Percentiles rank a stretch among this genome's conserved stretches.
Conservation (phyloP, 345 rosid species). For the Aurinia saxatilis region DNA sequence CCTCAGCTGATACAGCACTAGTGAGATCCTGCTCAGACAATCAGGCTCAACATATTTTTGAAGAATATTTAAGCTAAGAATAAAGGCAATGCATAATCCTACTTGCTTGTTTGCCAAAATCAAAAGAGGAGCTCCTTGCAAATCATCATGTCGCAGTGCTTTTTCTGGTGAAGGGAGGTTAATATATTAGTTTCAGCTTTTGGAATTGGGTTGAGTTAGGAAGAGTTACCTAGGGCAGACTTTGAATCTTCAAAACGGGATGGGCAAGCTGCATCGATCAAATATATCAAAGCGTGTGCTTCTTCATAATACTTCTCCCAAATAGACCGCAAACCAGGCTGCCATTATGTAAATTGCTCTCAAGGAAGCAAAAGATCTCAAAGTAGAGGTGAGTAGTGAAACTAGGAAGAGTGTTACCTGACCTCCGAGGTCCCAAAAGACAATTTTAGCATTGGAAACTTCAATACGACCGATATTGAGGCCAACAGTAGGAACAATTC, state of each 20-base stretch:
- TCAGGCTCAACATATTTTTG: neutral
- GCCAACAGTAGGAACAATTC: conserved; percentile 99
- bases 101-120: conserved; percentile 98
- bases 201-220: neutral
- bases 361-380: too few species aligned
- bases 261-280: conserved; percentile 89
- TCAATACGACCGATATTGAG: conserved; percentile 88
- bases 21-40: conserved; percentile 63
- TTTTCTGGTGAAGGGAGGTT: conserved; percentile 45
- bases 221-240: conserved; percentile 69
- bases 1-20: conserved; percentile 81
- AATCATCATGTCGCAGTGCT: conserved; percentile 90
- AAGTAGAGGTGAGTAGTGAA: too few species aligned
- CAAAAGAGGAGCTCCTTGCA: conserved; percentile 92
- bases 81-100: neutral
- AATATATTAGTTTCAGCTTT: neutral
- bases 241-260: conserved; percentile 95
- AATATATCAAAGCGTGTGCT: conserved; percentile 88
- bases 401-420: conserved; percentile 57
- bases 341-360: too few species aligned
- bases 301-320: conserved; percentile 99
- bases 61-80: neutral
- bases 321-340: conserved; percentile 95
- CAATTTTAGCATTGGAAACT: conserved; percentile 72
- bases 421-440: conserved; percentile 98